Base-by-base conservation (phyloP, 1,284 basidiomycete genomes). In the Apiotrichum gracile region DNA sequence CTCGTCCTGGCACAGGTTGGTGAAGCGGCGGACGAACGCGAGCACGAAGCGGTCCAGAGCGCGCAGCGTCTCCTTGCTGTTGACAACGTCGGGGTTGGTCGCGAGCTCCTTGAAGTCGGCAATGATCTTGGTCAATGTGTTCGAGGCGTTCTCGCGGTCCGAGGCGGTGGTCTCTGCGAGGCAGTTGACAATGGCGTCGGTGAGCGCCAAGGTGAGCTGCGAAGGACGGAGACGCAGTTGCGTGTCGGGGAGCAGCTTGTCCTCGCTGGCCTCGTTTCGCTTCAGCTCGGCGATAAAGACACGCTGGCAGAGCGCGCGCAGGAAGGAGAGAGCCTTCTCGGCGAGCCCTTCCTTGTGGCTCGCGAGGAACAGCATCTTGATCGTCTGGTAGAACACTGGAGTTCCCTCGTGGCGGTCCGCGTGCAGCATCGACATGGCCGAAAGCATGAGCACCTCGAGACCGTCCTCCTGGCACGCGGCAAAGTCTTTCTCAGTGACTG, bases 1-100 rank as follows among this genome's bases (percentile, higher is more conserved):
- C 65, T 91, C 90, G 58, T 94, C 91, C 53, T 91, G 81, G 68
- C 92, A 94, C 22, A 94, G 78, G 2, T 86, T 84, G 47, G 82
- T 85, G 75, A 94, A 87, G 16, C 88, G 83, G 58, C 82, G 83
- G 4, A 87, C 84, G 47, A 97, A 80, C 58, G 89, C 85, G 64
- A 89, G 84, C 43, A 94, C 75, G 48, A 86, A 82, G 21, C 67
- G 54, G 61, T 72, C 67, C 46, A 68, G 62, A 12, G 63, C 61
- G 21, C 65, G 62, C 77, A 77, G 47, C 82, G 77, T 51, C 85
- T 88, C 86, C 49, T 80, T 78, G 46, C 67, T 69, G 47, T 64
- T 64, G 27, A 71, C 57, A 45, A 69, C 62, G 33, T 63, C 63
- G 69, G 70, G 27, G 73, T 75, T 41, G 78, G 72, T 49, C 77